phyloP scores from a whole-genome alignment of 768 basidiomycete genomes.

The Epithele typhae region DNA sequence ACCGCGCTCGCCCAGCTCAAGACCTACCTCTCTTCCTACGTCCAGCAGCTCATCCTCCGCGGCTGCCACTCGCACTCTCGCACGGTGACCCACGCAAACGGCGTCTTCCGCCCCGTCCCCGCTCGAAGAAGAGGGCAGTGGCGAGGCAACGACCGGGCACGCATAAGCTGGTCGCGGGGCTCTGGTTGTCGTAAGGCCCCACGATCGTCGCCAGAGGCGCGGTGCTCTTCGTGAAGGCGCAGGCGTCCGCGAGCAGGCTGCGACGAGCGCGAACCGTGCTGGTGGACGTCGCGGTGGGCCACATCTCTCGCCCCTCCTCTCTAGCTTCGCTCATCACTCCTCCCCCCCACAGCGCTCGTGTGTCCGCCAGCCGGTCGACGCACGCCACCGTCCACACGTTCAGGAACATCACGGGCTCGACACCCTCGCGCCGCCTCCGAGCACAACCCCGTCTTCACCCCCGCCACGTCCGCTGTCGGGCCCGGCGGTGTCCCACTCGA shows the following conservation, averaged over 20 bases:
- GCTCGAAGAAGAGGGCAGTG: constrained; percentile 31
- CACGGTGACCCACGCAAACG: constrained; percentile 42
- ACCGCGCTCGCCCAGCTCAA: constrained; percentile 65
- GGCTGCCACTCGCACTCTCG: constrained; percentile 63
- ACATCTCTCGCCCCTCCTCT: too few species aligned
- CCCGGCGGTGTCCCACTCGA: too few species aligned
- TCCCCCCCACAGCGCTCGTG: too few species aligned
- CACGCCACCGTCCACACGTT: too few species aligned
- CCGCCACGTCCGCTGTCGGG: too few species aligned
- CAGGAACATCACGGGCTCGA: too few species aligned
- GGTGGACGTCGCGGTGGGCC: too few species aligned
- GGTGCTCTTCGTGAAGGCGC: constrained; percentile 51
- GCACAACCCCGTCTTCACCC: too few species aligned
- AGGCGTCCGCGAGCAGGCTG: constrained; percentile 34
- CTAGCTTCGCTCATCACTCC: too few species aligned
- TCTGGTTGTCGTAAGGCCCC: constrained; percentile 83
- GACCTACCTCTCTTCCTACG: constrained; percentile 50
- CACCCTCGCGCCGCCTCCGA: too few species aligned
- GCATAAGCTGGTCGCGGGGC: constrained; percentile 55
- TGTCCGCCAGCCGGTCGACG: too few species aligned
- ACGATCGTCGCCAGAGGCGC: constrained; percentile 64
- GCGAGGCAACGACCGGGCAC: constrained; percentile 54
- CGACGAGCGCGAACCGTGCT: constrained; percentile 11
- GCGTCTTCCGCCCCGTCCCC: constrained; percentile 14
- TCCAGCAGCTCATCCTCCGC: constrained; percentile 58